Base-by-base conservation (phyloP, 2,329 filamentous ascomycete species). In the Mycosphaerella sp. region DNA sequence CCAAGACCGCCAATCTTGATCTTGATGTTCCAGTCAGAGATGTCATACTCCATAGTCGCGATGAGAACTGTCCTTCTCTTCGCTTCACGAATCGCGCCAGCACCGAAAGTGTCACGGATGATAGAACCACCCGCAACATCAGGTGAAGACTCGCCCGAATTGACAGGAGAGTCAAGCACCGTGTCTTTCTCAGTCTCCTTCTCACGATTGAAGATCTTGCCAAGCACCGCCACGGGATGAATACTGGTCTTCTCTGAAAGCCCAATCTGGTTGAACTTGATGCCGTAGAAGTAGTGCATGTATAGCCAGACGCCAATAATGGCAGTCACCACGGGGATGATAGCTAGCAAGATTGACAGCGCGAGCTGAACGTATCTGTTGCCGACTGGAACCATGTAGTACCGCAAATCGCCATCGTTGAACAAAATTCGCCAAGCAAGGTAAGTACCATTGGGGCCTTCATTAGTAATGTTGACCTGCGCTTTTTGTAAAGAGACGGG, bases 21-120 rank as follows among this genome's bases (percentile, higher is more conserved):
- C 67, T 84, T 85, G 68, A 86, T 82, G 3, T 69, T 74, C 79
- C 82, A 85, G 62, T 86, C 82, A 49, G 82, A 79, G 54, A 86
- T 85, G 55, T 85, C 81, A 66, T 86, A 86, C 65, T 86, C 82
- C 79, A 86, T 84, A 6, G 82, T 85, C 10, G 81, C 82, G 47
- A 86, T 83, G 17, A 86, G 73, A 2, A 84, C 78, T 28, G 76
- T 84, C n/a, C 79, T 71, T 21, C 66, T 59, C 49, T 64, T 64
- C 17, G 49, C 42, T 7, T 60, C 56, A 10, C 63, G 43, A n/a
- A 56, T 49, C 17, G 62, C 60, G 18, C 60, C 61, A 16, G 59
- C 59, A n/a, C 54, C 57, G 16, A 58, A 56, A 21, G 59, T 55
- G 27, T 57, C 53, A 36, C 55, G 58, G 27, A 61, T 54, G 41